Evolutionary conservation across 371 early-diverging fungal species (phyloP).

Genomic region (Circinella umbellata): DNA sequence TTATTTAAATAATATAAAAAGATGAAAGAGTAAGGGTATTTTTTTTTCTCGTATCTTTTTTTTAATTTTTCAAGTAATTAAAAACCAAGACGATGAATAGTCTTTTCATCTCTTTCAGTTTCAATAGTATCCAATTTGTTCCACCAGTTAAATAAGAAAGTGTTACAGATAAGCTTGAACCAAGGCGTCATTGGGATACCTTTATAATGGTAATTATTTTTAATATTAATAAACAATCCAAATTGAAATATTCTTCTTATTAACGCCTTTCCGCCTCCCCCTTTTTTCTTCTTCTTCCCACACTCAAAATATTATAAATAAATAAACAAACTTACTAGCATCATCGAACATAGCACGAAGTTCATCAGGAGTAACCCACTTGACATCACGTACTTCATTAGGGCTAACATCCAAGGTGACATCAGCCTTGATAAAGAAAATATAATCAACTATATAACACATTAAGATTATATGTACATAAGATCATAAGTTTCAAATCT

Average conservation of each 20-base stretch:
- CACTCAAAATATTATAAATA: neutral
- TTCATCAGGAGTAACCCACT: slow-evolving; percentile 81
- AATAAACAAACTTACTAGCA: slow-evolving; percentile 47
- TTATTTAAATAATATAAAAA: neutral
- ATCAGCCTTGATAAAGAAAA: slow-evolving; percentile 80
- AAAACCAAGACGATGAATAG: slow-evolving; percentile 76
- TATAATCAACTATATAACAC: slow-evolving; percentile 77
- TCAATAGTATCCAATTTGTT: slow-evolving; percentile 77
- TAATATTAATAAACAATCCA: slow-evolving; percentile 12
- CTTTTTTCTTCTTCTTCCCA: too few species aligned
- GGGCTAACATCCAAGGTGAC: slow-evolving; percentile 69
- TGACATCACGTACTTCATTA: slow-evolving; percentile 82
- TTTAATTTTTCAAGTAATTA: slow-evolving; percentile 13
- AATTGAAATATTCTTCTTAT: neutral
- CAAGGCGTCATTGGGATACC: slow-evolving; percentile 88
- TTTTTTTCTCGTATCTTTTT: too few species aligned
- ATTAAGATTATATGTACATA: neutral
- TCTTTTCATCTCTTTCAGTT: slow-evolving; percentile 64
- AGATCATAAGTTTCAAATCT: too few species aligned
- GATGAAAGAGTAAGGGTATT: neutral
- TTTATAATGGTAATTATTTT: too few species aligned
- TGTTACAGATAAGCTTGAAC: slow-evolving; percentile 92
- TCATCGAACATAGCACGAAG: slow-evolving; percentile 71
- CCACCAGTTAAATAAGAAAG: slow-evolving; percentile 97
- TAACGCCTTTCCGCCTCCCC: too few species aligned